Evolutionary conservation across 169 alveolate species (phyloP).

Genomic region (Plasmodium berghei): DNA sequence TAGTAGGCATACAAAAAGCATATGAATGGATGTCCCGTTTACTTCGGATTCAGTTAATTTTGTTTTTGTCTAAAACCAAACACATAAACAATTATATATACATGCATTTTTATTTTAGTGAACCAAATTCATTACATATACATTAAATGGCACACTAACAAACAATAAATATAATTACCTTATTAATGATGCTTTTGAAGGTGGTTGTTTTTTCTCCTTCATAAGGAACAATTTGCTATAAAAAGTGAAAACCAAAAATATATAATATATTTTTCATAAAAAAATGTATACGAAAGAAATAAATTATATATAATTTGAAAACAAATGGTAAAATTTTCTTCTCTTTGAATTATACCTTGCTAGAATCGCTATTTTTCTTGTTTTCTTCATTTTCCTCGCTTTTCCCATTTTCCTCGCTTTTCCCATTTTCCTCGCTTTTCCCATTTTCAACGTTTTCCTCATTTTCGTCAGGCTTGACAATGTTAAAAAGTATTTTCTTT

Average conservation of each 20-base stretch:
- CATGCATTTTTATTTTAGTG: not conserved
- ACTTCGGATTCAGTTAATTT: conserved; percentile 52
- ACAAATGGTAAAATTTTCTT: no score
- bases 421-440: conserved; percentile 14
- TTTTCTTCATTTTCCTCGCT: not conserved
- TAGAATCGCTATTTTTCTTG: not conserved
- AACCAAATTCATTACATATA: not conserved
- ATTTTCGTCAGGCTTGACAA: conserved; percentile 52
- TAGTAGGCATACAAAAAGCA: conserved; percentile 65
- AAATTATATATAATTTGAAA: no score
- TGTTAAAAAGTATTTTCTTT: conserved; percentile 46
- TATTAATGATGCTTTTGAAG: conserved; percentile 30
- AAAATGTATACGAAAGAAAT: no score
- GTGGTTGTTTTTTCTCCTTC: conserved; percentile 64
- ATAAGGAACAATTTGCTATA: conserved; percentile 50
- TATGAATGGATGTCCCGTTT: conserved; percentile 53
- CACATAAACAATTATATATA: not conserved
- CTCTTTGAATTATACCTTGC: no score
- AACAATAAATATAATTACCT: conserved; percentile 13
- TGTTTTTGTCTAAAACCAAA: conserved; percentile 34
- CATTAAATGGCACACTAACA: not conserved
- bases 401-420: not conserved
- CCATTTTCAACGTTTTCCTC: conserved; percentile 2
- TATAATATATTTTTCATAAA: not conserved
- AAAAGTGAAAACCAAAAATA: conserved; percentile 1